Evolutionary conservation across 2,329 filamentous ascomycete species (phyloP).

Genomic region (Aschersonia sp.): DNA sequence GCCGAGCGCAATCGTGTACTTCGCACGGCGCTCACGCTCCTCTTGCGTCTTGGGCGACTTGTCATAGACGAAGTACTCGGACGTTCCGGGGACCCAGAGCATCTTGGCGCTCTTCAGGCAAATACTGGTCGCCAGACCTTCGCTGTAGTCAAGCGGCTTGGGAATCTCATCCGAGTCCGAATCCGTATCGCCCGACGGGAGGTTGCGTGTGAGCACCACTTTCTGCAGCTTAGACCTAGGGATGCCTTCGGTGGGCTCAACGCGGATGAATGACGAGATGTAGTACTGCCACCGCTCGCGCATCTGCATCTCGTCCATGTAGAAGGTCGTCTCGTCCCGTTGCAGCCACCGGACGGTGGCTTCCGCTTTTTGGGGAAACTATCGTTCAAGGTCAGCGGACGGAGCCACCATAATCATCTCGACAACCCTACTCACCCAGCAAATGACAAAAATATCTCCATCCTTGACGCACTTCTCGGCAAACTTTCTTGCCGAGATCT

Average conservation of each 20-base stretch:
- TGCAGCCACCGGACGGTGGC: conserved; percentile 59
- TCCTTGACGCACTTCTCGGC: conserved; percentile 90
- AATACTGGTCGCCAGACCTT: conserved; percentile 58
- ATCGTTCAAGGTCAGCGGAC: conserved; percentile 20
- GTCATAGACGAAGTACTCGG: conserved; percentile 60
- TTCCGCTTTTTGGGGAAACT: conserved; percentile 54
- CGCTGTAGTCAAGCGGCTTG: conserved; percentile 46
- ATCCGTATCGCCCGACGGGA: conserved; percentile 46
- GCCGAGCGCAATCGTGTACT: conserved; percentile 35
- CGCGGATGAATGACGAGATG: conserved; percentile 77
- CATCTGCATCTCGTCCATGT: conserved; percentile 74
- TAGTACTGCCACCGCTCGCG: conserved; percentile 88
- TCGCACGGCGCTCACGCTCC: conserved; percentile 35
- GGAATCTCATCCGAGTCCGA: conserved; percentile 49
- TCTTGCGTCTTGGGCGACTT: conserved; percentile 54
- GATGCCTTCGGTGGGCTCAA: conserved; percentile 77
- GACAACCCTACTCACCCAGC: conserved; percentile 57
- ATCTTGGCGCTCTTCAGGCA: conserved; percentile 69
- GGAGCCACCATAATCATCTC: background rate
- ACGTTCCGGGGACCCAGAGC: conserved; percentile 56
- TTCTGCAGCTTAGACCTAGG: conserved; percentile 49
- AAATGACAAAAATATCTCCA: conserved; percentile 77
- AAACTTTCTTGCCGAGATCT: conserved; percentile 81
- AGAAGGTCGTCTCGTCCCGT: conserved; percentile 62
- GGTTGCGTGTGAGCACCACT: conserved; percentile 56